These are phyloP conservation scores for Epicoccum sorghinum DNA, from an alignment of 2,329 filamentous ascomycete species.

Conservation along the genomic window DNA sequence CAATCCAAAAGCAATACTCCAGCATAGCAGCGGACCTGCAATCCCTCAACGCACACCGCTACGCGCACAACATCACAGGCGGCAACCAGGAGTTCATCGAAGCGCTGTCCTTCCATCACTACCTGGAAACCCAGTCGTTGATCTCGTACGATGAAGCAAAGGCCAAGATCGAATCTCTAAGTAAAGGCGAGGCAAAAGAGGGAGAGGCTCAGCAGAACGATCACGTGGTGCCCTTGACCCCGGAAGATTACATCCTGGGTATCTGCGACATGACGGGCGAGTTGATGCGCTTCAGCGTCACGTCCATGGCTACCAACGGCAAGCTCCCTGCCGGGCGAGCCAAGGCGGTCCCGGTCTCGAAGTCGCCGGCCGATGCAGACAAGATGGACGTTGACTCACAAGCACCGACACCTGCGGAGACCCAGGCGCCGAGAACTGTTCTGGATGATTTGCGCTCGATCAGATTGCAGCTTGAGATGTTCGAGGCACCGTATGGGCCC, in stretches of 20 bases:
- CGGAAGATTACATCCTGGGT: slow-evolving; percentile 87
- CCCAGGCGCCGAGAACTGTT: slow-evolving; percentile 62
- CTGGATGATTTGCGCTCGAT: slow-evolving; percentile 81
- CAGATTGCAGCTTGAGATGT: slow-evolving; percentile 74
- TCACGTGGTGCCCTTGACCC: slow-evolving; percentile 66
- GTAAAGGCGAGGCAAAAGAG: slow-evolving; percentile 15
- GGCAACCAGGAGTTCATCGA: slow-evolving; percentile 96
- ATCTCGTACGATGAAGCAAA: slow-evolving; percentile 70
- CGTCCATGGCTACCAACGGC: slow-evolving; percentile 78
- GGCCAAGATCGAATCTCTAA: slow-evolving; percentile 38
- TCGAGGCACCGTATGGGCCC: slow-evolving; percentile 63
- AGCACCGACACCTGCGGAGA: slow-evolving; percentile 23
- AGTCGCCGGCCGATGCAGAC: slow-evolving; percentile 27
- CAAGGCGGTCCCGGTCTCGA: slow-evolving; percentile 22
- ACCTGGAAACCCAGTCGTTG: slow-evolving; percentile 77
- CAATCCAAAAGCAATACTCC: slow-evolving; percentile 73
- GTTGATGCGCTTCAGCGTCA: slow-evolving; percentile 95
- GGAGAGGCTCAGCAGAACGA: not conserved
- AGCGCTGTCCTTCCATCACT: slow-evolving; percentile 86
- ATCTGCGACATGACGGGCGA: slow-evolving; percentile 95
- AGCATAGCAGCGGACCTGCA: slow-evolving; percentile 74
- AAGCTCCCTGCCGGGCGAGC: slow-evolving; percentile 50
- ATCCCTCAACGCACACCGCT: slow-evolving; percentile 81
- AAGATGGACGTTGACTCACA: slow-evolving; percentile 46
- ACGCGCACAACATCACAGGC: slow-evolving; percentile 74